A percentile compares a stretch with the other conserved stretches of the same genome.
phyloP scores from a whole-genome alignment of 306 rosid genomes.

The Citrullus colocynthis region DNA sequence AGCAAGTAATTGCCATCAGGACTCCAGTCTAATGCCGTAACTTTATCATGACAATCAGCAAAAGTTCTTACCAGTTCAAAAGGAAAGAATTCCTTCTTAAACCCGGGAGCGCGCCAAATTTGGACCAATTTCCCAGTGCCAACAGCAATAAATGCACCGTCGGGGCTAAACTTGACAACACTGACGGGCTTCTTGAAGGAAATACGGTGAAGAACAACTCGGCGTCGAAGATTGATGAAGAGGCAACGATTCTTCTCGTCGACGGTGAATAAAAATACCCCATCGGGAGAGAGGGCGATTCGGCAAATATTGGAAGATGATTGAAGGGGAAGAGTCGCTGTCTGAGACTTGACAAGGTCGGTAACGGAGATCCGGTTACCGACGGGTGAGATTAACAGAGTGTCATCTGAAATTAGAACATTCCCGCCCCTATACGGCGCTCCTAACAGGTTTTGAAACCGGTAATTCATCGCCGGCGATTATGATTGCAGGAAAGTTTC shows the following conservation, averaged over 20 bases:
- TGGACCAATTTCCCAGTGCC: constrained; percentile 68
- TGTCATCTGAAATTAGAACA: constrained; percentile 44
- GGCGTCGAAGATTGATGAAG: constrained; percentile 81
- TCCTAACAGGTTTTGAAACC: constrained; percentile 84
- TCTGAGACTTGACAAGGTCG: constrained; percentile 61
- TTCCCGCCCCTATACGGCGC: constrained; percentile 97
- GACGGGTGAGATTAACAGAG: constrained; percentile 64
- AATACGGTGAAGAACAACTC: constrained; percentile 69
- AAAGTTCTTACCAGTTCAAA: constrained; percentile 62
- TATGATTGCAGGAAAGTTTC: background rate
- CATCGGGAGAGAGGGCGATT: constrained; percentile 72
- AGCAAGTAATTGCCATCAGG: constrained; percentile 55
- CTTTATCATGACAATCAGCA: constrained; percentile 45
- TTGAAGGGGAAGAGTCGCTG: constrained; percentile 59
- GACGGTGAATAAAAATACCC: constrained; percentile 55
- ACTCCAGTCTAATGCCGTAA: constrained; percentile 66
- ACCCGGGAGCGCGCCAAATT: constrained; percentile 83
- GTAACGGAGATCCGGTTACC: constrained; percentile 76
- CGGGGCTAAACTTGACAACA: constrained; percentile 52
- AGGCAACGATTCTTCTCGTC: constrained; percentile 68
- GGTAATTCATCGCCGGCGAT: constrained; percentile 47
- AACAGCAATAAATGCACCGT: constrained; percentile 52
- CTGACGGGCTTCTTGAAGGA: constrained; percentile 52
- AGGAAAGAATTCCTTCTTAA: constrained; percentile 46
- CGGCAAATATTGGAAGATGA: constrained; percentile 68